Evolutionary conservation across 2,329 filamentous ascomycete species (phyloP).

Genomic region (Stagonosporopsis rhizophila): DNA sequence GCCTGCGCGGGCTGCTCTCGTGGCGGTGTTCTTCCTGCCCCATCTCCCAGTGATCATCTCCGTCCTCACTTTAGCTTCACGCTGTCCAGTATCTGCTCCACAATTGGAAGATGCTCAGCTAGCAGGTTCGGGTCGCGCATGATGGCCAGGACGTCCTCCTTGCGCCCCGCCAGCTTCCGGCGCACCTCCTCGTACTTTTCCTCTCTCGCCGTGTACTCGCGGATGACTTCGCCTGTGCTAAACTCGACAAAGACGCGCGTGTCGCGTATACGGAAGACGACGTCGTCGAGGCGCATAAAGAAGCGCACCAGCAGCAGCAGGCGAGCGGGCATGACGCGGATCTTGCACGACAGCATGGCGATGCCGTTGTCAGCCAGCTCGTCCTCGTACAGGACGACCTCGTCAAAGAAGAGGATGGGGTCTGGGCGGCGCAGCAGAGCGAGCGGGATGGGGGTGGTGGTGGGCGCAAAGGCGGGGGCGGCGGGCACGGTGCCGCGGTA

Average conservation of each 20-base stretch:
- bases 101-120: conserved; percentile 63
- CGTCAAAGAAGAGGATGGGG: conserved; percentile 95
- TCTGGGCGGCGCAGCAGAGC: conserved; percentile 87
- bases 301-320: conserved; percentile 85
- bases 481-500: conserved; percentile 74
- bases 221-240: conserved; percentile 74
- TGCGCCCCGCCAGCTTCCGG: conserved; percentile 61
- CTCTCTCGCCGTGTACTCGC: conserved; percentile 92
- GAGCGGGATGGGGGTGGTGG: conserved; percentile 73
- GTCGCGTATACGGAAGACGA: conserved; percentile 85
- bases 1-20: not conserved
- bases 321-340: conserved; percentile 88
- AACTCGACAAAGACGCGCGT: conserved; percentile 95
- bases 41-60: not conserved
- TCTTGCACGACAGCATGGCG: conserved; percentile 85
- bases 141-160: conserved; percentile 75
- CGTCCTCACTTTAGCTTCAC: conserved; percentile 47
- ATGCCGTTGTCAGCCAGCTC: conserved; percentile 98
- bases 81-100: conserved; percentile 72
- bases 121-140: conserved; percentile 82
- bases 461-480: conserved; percentile 50
- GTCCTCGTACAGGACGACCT: conserved; percentile 95
- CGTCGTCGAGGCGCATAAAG: conserved; percentile 92
- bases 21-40: not conserved
- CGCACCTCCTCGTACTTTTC: conserved; percentile 78